phyloP scores from a whole-genome alignment of 257 asterid species.

The Solanum sitiens region DNA sequence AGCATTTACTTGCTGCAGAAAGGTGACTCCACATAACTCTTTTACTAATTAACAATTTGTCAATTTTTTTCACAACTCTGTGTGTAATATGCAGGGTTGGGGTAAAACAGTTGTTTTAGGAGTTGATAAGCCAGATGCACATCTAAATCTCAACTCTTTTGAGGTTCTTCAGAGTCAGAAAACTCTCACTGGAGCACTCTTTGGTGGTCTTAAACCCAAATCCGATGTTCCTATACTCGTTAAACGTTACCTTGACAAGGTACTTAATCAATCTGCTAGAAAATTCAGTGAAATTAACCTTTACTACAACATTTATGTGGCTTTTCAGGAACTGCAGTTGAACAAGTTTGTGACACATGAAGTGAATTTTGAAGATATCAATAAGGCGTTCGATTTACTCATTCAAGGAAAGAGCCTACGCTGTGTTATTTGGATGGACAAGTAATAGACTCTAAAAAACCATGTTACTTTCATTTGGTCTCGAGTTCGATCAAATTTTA shows the following conservation, averaged over 20 bases:
- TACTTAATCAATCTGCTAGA: background rate
- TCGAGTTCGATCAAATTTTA: background rate
- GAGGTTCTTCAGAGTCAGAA: conserved; percentile 40
- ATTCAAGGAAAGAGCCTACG: conserved; percentile 63
- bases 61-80: background rate
- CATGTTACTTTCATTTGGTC: background rate
- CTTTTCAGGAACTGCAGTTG: conserved; percentile 53
- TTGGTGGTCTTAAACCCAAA: conserved; percentile 78
- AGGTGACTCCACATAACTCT: conserved; percentile 25
- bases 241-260: conserved; percentile 53
- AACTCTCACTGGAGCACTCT: conserved; percentile 40
- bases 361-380: conserved; percentile 50
- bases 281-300: background rate
- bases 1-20: conserved; percentile 64
- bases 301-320: background rate
- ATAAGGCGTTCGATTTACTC: conserved; percentile 60
- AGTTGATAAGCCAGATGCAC: conserved; percentile 45
- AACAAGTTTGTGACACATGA: conserved; percentile 81
- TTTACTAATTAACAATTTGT: background rate
- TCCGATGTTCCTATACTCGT: conserved; percentile 55
- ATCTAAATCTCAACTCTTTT: conserved; percentile 24
- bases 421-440: conserved; percentile 88
- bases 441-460: conserved; percentile 9
- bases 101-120: conserved; percentile 86
- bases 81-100: conserved; percentile 48